Evolutionary conservation across 1,284 basidiomycete genomes (phyloP).

Genomic region (Anthracocystis panici-leucophaei): DNA sequence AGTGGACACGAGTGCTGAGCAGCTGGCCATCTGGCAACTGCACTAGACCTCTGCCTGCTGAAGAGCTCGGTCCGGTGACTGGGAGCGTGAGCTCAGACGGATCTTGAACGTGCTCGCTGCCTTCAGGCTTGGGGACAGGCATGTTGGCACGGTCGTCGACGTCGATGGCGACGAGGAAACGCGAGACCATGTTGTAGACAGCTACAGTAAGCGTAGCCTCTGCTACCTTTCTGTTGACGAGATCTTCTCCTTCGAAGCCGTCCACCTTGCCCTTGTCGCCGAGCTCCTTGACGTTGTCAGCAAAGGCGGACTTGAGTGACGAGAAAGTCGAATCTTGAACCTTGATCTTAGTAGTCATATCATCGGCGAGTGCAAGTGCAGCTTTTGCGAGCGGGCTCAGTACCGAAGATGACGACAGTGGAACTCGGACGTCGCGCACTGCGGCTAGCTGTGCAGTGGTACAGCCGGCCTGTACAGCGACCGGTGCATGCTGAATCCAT

Average conservation of each 20-base stretch:
- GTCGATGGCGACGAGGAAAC: constrained; percentile 71
- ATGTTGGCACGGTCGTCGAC: constrained; percentile 69
- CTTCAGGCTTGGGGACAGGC: constrained; percentile 65
- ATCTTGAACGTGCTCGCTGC: constrained; percentile 47
- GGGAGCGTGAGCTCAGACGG: constrained; percentile 18
- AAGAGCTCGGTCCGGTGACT: constrained; percentile 40
- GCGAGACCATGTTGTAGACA: constrained; percentile 72
- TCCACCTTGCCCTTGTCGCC: constrained; percentile 62
- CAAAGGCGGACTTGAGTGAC: constrained; percentile 46
- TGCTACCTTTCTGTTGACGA: constrained; percentile 64
- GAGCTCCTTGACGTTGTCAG: constrained; percentile 61
- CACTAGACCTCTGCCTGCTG: constrained; percentile 49
- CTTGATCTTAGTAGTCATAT: constrained; percentile 64
- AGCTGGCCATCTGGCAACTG: constrained; percentile 54
- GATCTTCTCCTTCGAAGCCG: constrained; percentile 45
- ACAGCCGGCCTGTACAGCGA: constrained; percentile 70
- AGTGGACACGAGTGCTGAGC: constrained; percentile 56
- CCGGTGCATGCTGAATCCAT: constrained; percentile 71
- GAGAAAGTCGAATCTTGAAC: constrained; percentile 46
- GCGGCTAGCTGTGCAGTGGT: constrained; percentile 69
- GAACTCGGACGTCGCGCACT: constrained; percentile 67
- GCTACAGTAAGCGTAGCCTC: constrained; percentile 71
- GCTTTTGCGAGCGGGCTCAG: constrained; percentile 59
- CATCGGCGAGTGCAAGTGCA: constrained; percentile 70
- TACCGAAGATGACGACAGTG: constrained; percentile 28